Evolutionary conservation across 2,329 filamentous ascomycete genomes (phyloP).

Genomic region (Akanthomyces muscarius): DNA sequence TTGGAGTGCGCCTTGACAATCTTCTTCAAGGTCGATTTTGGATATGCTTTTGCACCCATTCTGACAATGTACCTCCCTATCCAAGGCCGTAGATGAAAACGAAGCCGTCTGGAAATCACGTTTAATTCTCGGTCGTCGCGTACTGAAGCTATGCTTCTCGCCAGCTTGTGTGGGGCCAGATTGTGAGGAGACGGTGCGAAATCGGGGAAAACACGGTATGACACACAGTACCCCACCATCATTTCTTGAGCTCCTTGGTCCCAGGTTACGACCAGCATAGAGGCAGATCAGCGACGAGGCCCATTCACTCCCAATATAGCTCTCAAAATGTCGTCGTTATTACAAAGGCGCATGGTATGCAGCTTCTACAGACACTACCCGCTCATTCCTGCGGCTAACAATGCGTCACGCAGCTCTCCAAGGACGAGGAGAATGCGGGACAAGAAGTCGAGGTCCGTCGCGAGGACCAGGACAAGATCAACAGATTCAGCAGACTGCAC

Average conservation of each 20-base stretch:
- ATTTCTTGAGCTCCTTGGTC: constrained; percentile 11
- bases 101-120: not conserved
- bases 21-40: constrained; percentile 78
- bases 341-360: constrained; percentile 59
- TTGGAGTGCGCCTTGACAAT: constrained; percentile 87
- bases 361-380: not conserved
- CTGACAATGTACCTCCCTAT: not conserved
- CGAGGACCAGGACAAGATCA: constrained; percentile 98
- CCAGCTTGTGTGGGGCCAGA: constrained; percentile 15
- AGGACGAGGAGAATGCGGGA: constrained; percentile 80
- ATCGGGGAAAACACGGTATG: not conserved
- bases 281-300: not conserved
- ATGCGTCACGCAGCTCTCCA: constrained; percentile 64
- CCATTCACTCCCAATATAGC: not conserved
- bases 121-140: not conserved
- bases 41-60: constrained; percentile 69
- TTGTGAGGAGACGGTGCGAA: constrained; percentile 5
- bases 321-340: constrained; percentile 39
- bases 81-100: no score
- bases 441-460: constrained; percentile 91
- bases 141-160: not conserved
- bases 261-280: not conserved
- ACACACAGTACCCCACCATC: constrained; percentile 16
- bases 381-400: constrained; percentile 17
- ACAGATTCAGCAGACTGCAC: constrained; percentile 91